Conservation (phyloP, 108 stramenopile genomes). For the Nitzschia inconspicua region DNA sequence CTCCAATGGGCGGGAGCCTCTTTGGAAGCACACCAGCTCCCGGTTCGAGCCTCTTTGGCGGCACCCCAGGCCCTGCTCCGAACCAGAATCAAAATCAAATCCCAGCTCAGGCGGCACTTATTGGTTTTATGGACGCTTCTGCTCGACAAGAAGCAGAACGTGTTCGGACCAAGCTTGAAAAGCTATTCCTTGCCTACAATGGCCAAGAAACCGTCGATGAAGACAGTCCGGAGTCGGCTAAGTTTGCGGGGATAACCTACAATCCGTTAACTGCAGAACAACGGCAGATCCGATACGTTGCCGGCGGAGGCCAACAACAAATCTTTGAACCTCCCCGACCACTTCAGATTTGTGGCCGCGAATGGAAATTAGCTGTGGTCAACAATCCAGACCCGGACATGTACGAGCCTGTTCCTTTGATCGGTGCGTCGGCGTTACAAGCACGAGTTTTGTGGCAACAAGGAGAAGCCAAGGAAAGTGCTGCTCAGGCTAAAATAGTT, state of each 20-base stretch:
- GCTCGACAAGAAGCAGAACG: conserved; percentile 70
- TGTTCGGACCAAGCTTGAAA: conserved; percentile 44
- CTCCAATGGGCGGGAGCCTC: too few species aligned
- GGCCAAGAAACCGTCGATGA: conserved; percentile 14
- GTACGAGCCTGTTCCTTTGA: conserved; percentile 56
- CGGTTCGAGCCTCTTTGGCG: not conserved
- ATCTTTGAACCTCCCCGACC: conserved; percentile 51
- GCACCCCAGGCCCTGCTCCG: not conserved
- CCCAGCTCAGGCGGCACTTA: conserved; percentile 65
- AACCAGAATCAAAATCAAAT: conserved; percentile 26
- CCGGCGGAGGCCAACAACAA: conserved; percentile 24
- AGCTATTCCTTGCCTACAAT: conserved; percentile 50
- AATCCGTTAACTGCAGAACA: conserved; percentile 64
- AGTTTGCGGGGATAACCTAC: conserved; percentile 71
- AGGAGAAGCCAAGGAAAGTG: conserved; percentile 40
- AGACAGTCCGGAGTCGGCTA: conserved; percentile 19
- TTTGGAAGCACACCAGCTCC: not conserved
- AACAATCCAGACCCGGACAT: conserved; percentile 72
- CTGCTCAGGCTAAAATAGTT: conserved; percentile 28
- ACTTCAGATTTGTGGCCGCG: conserved; percentile 48
- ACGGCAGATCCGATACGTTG: conserved; percentile 40
- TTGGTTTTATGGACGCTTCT: conserved; percentile 51
- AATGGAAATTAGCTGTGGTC: conserved; percentile 78
- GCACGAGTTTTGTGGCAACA: conserved; percentile 60
- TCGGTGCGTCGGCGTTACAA: conserved; percentile 63